Percentiles rank a stretch among this genome's conserved stretches.
These are phyloP conservation scores for Aspergillus pseudonomiae DNA, from an alignment of 2,329 filamentous ascomycete species.

Conservation along the genomic window DNA sequence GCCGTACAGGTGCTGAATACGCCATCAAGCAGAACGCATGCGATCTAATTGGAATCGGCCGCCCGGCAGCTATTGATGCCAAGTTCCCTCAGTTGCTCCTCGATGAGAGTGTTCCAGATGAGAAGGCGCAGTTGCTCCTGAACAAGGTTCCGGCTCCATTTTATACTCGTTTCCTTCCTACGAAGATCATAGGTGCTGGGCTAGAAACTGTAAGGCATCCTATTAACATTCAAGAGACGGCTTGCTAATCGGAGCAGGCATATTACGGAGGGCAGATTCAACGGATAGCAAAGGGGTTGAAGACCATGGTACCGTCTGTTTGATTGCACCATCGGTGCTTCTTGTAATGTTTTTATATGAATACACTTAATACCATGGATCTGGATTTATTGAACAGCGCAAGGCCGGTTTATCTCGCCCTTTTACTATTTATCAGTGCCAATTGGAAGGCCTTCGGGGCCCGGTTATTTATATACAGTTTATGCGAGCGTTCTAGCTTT, in stretches of 20 bases:
- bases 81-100: constrained; percentile 41
- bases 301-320: constrained; percentile 17
- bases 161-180: constrained; percentile 26
- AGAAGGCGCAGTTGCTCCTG: constrained; percentile 29
- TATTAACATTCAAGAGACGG: background rate
- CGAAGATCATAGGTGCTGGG: constrained; percentile 32
- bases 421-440: background rate
- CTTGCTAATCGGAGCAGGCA: constrained; percentile 8
- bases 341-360: background rate
- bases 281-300: constrained; percentile 29
- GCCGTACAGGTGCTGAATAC: constrained; percentile 52
- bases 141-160: constrained; percentile 30
- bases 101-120: constrained; percentile 31
- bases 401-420: background rate
- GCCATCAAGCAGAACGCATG: constrained; percentile 52
- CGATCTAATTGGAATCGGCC: constrained; percentile 54
- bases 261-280: constrained; percentile 34
- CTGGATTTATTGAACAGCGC: background rate
- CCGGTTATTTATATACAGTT: background rate
- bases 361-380: background rate
- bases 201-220: constrained; percentile 32
- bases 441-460: background rate
- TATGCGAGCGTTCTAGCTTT: background rate
- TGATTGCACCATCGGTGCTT: background rate
- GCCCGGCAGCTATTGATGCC: constrained; percentile 51